Evolutionary conservation across 1,284 basidiomycete species (phyloP), one percentile per base, ranked within the genome.

Genomic region (Pascua guehoae): DNA sequence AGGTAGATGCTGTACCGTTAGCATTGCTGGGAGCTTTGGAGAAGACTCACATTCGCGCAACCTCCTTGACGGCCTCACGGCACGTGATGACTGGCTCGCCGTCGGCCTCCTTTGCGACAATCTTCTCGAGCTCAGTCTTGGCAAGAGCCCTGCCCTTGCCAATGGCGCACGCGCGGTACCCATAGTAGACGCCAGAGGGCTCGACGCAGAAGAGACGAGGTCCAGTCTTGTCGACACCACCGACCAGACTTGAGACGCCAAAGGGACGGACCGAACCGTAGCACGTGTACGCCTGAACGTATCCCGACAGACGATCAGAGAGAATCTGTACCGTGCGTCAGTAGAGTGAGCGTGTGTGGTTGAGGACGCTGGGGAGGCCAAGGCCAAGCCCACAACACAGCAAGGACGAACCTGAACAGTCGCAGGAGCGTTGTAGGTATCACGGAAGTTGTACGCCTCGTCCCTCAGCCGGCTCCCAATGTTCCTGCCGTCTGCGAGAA

Each of bases 241-340:
- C 95, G 16, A 98, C 79, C 71, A 99, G 88, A 18, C 93, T 88
- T 66, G 91, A 92, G 66, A 95, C 87, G 14, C 96, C 96, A 67
- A 98, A 98, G 0, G 96, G 96, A 32, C 96, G 87, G 39, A 98
- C 96, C 24, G 94, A 97, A 0, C 94, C 97, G 78, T 98, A 98
- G 51, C 97, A 86, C 9, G 96, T 98, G 80, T 97, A 98, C 17
- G 89, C 88, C 79, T 98, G 96, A 4, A 92, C 87, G 74, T 93
- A 97, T 41, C 87, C 83, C 1, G 89, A 88, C 46, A 98, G 73
- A 57, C 94, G 88, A 71, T 92, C 88, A 89, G 96, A 68, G 4
- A 56, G 47, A n/a, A 53, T 44, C 39, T 43, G 42, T 12, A n/a
- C n/a, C n/a, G n/a, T n/a, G n/a, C n/a, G n/a, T n/a, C n/a, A n/a